Conservation (phyloP, 2,329 filamentous ascomycete species). For the Pezicula neosporulosa region DNA sequence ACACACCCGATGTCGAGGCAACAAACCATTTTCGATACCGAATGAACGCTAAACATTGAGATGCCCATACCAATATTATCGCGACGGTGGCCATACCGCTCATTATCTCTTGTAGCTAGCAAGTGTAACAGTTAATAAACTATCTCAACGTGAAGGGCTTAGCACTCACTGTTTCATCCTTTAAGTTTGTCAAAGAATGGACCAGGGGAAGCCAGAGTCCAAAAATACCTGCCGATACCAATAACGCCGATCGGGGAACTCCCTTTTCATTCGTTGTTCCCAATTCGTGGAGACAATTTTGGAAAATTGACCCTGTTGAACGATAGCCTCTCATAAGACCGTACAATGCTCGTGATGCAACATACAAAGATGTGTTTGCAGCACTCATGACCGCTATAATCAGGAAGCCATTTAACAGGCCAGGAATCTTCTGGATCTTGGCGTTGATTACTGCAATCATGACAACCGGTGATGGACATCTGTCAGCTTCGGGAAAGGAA, state of each 20-base stretch:
- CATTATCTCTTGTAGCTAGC: constrained; percentile 10
- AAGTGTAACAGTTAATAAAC: not conserved
- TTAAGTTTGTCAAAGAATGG: constrained; percentile 2
- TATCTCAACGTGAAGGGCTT: no score
- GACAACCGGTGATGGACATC: not conserved
- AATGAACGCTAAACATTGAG: constrained; percentile 9
- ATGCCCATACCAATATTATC: constrained; percentile 6
- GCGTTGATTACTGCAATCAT: constrained; percentile 9
- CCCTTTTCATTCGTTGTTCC: constrained; percentile 3
- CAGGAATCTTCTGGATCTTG: constrained; percentile 5
- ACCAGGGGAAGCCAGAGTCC: constrained; percentile 9
- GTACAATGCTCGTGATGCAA: constrained; percentile 30
- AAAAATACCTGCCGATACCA: constrained; percentile 2
- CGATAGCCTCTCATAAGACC: constrained; percentile 19
- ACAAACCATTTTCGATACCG: constrained; percentile 7
- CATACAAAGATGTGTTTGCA: constrained; percentile 31
- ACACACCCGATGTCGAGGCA: not conserved
- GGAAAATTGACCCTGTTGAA: no score
- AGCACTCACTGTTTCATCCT: constrained; percentile 1
- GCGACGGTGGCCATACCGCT: constrained; percentile 7
- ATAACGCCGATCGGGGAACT: constrained; percentile 4
- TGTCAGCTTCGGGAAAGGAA: constrained; percentile 15
- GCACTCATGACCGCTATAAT: constrained; percentile 28
- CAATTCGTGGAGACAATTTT: constrained; percentile 1
- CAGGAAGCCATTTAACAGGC: constrained; percentile 26